Conservation (phyloP, 2,329 filamentous ascomycete species). For the Calonectria crousiana region DNA sequence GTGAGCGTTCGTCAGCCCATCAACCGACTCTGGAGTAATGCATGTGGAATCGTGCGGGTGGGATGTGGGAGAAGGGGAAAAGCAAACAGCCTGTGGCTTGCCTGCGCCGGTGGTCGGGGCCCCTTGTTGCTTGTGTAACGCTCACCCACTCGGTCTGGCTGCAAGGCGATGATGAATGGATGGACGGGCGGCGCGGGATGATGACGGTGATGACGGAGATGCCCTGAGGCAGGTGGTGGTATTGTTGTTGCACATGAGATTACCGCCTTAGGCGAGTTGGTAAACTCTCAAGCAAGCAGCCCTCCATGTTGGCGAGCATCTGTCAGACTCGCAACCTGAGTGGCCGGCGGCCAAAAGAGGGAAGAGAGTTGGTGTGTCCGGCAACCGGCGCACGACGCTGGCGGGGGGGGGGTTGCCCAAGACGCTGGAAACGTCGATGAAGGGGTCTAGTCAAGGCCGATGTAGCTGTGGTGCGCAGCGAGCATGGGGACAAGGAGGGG, state of each 20-base stretch:
- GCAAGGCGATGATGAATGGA: conserved; percentile 17
- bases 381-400: conserved; percentile 16
- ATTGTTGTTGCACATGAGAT: conserved; percentile 17
- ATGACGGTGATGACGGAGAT: conserved; percentile 23
- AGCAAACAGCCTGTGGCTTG: not conserved
- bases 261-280: conserved; percentile 27
- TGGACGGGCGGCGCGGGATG: conserved; percentile 25
- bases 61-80: not conserved
- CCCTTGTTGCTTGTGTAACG: conserved; percentile 21
- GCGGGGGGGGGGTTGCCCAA: conserved; percentile 13
- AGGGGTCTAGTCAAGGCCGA: not conserved
- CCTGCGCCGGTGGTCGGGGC: conserved; percentile 20
- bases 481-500: conserved; percentile 12
- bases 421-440: conserved; percentile 1
- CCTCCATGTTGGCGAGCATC: conserved; percentile 10
- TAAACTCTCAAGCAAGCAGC: not conserved
- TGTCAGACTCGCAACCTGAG: conserved; percentile 17
- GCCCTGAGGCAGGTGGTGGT: conserved; percentile 9
- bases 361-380: conserved; percentile 12
- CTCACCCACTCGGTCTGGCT: conserved; percentile 13
- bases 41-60: conserved; percentile 2
- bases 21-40: conserved; percentile 13
- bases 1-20: conserved; percentile 41
- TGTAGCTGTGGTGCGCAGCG: conserved; percentile 7
- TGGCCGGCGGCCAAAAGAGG: conserved; percentile 10